A percentile compares a stretch with the other conserved stretches of the same genome.
These are phyloP conservation scores for Fusarium anthophilum DNA, from an alignment of 2,329 filamentous ascomycete genomes.

Conservation along the genomic window DNA sequence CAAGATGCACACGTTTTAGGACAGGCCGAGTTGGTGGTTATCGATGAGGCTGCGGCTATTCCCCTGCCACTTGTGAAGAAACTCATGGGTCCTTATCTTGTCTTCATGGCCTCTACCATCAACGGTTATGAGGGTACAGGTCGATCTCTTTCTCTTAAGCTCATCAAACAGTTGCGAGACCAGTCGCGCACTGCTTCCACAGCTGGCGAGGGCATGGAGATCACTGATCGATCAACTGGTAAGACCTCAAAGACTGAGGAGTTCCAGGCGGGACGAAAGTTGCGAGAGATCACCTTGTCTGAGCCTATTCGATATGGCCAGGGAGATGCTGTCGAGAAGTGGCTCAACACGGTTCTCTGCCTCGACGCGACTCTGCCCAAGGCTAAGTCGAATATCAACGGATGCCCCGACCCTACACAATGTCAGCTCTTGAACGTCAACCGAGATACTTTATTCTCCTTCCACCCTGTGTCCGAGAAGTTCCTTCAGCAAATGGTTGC, in stretches of 20 bases:
- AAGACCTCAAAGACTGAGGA: constrained; percentile 73
- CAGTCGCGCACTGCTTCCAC: constrained; percentile 78
- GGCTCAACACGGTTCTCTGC: constrained; percentile 94
- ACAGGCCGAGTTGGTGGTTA: constrained; percentile 93
- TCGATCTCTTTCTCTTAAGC: constrained; percentile 90
- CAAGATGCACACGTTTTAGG: constrained; percentile 95
- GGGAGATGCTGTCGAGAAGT: constrained; percentile 92
- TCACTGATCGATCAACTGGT: constrained; percentile 83
- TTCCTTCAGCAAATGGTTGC: constrained; percentile 99
- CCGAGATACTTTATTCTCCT: constrained; percentile 96
- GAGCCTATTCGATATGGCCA: constrained; percentile 96
- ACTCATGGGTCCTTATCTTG: constrained; percentile 94
- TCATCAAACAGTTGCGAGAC: constrained; percentile 96
- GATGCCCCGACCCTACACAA: constrained; percentile 88
- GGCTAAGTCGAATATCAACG: constrained; percentile 75
- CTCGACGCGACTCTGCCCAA: constrained; percentile 90
- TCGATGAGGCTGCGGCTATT: constrained; percentile 97
- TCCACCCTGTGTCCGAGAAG: constrained; percentile 95
- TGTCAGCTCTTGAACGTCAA: constrained; percentile 96
- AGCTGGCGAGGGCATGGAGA: constrained; percentile 66
- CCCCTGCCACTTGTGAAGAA: constrained; percentile 92
- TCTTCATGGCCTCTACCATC: constrained; percentile 99
- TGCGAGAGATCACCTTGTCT: constrained; percentile 90
- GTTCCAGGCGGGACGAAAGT: constrained; percentile 74
- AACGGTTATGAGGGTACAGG: constrained; percentile 99